Conservation (phyloP, 2,329 filamentous ascomycete genomes). For the Escovopsis sp. region DNA sequence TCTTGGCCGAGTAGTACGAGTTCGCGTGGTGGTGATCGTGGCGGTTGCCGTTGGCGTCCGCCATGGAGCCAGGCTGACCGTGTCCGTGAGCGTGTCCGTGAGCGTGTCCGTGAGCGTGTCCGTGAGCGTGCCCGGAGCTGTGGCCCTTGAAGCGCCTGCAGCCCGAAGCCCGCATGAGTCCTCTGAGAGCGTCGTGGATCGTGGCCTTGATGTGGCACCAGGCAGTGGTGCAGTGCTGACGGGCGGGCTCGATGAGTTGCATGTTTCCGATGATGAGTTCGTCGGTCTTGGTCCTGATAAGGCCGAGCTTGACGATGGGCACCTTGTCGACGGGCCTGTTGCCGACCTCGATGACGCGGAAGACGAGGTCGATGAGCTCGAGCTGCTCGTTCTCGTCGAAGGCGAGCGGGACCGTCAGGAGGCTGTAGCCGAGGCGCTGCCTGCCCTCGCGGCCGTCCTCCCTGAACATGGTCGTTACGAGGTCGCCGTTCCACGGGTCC, state of each 20-base stretch:
- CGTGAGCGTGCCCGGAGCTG: neutral
- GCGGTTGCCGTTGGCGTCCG: constrained; percentile 7
- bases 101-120: neutral
- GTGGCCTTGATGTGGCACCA: constrained; percentile 34
- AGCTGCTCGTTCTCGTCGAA: constrained; percentile 36
- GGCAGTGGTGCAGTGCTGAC: constrained; percentile 28
- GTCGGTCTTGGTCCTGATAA: constrained; percentile 43
- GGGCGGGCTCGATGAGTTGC: constrained; percentile 19
- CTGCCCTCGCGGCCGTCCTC: constrained; percentile 21
- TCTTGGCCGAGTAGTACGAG: constrained; percentile 6
- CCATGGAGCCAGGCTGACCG: constrained; percentile 4
- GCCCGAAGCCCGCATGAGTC: constrained; percentile 13
- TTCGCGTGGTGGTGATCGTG: constrained; percentile 9
- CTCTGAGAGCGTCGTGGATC: constrained; percentile 14
- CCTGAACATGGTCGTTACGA: constrained; percentile 31
- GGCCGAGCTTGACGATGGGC: constrained; percentile 41
- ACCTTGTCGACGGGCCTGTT: constrained; percentile 38
- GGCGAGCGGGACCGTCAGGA: constrained; percentile 28
- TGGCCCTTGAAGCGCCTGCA: constrained; percentile 11
- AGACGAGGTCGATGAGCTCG: constrained; percentile 36
- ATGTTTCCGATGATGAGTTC: constrained; percentile 40
- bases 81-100: neutral
- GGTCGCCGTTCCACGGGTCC: constrained; percentile 27
- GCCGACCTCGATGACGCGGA: constrained; percentile 47
- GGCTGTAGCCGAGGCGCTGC: constrained; percentile 34